Evolutionary conservation across 1,284 basidiomycete genomes (phyloP).

Genomic region (Tetrapyrgos nigripes): DNA sequence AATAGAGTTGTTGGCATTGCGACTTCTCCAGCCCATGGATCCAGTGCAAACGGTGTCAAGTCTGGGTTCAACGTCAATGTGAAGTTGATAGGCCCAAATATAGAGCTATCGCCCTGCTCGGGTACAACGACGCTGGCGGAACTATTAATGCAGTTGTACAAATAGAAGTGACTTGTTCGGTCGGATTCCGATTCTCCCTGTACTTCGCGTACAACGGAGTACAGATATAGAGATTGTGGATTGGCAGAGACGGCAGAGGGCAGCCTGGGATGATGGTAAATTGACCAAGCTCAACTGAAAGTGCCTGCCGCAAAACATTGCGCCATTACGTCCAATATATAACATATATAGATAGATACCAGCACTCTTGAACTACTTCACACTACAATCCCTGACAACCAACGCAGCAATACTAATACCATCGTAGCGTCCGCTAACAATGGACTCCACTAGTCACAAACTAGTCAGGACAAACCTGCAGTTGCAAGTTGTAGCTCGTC

Average conservation of each 20-base stretch:
- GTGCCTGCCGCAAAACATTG: too few relatives aligned
- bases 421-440: too few relatives aligned
- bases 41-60: slow-evolving; percentile 19
- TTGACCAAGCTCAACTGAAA: too few relatives aligned
- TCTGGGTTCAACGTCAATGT: slow-evolving; percentile 18
- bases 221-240: slow-evolving; percentile 12
- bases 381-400: too few relatives aligned
- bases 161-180: slow-evolving; percentile 17
- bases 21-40: slow-evolving; percentile 19
- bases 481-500: background rate
- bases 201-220: slow-evolving; percentile 16
- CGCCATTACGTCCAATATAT: too few relatives aligned
- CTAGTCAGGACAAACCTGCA: background rate
- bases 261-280: too few relatives aligned
- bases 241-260: slow-evolving; percentile 14
- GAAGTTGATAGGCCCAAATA: too few relatives aligned
- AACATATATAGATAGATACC: slow-evolving; percentile 18
- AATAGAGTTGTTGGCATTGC: too few relatives aligned
- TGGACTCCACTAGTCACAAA: too few relatives aligned
- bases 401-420: too few relatives aligned
- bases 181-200: background rate
- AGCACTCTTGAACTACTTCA: too few relatives aligned
- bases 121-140: too few relatives aligned
- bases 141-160: slow-evolving; percentile 19
- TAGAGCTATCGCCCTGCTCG: background rate